These are phyloP conservation scores for Pseudogymnoascus sp. DNA, from an alignment of 2,329 filamentous ascomycete species.

Conservation along the genomic window DNA sequence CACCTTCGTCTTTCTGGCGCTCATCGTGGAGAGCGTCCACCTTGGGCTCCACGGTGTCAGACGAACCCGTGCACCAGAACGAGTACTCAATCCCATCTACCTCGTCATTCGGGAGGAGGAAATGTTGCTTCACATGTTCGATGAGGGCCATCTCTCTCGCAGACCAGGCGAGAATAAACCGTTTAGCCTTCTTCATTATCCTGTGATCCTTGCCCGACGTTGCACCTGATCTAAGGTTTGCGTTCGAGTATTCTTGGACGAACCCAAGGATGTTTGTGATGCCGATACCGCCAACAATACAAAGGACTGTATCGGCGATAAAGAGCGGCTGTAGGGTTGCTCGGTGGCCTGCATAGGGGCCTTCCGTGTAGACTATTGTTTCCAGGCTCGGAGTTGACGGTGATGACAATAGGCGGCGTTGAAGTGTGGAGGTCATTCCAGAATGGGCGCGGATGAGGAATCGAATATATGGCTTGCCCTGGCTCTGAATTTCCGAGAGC, in stretches of 20 bases:
- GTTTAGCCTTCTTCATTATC: slow-evolving; percentile 17
- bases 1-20: background rate
- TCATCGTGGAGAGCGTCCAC: background rate
- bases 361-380: background rate
- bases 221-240: background rate
- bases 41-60: background rate
- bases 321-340: background rate
- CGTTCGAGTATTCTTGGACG: slow-evolving; percentile 18
- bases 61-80: slow-evolving; percentile 15
- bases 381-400: background rate
- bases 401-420: background rate
- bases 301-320: background rate
- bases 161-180: slow-evolving; percentile 24
- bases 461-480: background rate
- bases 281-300: background rate
- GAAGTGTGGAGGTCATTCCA: background rate
- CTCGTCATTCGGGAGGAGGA: slow-evolving; percentile 16
- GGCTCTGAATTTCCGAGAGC: background rate
- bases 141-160: slow-evolving; percentile 20
- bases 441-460: background rate
- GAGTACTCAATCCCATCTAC: background rate
- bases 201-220: background rate
- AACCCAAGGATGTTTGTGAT: slow-evolving; percentile 1
- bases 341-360: background rate
- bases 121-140: slow-evolving; percentile 18